A percentile compares a stretch with the other conserved stretches of the same genome.
These are phyloP conservation scores for Phycomyces blakesleeanus DNA, from an alignment of 192 early-diverging fungal species.

Conservation along the genomic window DNA sequence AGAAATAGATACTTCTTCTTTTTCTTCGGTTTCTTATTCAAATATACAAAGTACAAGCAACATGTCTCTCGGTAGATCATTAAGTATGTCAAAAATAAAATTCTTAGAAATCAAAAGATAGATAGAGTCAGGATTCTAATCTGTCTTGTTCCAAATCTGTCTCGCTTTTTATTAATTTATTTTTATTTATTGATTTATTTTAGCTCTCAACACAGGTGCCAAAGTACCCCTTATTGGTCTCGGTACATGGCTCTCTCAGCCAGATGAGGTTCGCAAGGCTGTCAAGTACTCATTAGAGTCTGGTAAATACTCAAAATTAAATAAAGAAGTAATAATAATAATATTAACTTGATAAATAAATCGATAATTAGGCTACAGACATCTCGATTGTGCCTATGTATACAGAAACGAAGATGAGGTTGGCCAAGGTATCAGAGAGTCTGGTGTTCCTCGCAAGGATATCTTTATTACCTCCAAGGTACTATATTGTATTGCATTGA, in stretches of 20 bases:
- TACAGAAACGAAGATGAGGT: conserved; percentile 79
- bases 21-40: conserved; percentile 1
- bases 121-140: background rate
- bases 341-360: background rate
- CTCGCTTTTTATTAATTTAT: too few species aligned
- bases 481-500: conserved; percentile 21
- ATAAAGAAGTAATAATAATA: background rate
- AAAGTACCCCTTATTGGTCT: conserved; percentile 61
- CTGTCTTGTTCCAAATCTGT: background rate
- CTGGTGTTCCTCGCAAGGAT: conserved; percentile 60
- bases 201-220: conserved; percentile 59
- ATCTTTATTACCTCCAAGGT: conserved; percentile 74
- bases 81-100: conserved; percentile 10
- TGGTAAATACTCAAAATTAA: background rate
- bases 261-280: conserved; percentile 53
- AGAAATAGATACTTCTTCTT: too few species aligned
- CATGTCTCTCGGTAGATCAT: conserved; percentile 33
- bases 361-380: conserved; percentile 54
- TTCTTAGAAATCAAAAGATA: background rate
- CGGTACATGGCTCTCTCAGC: conserved; percentile 60
- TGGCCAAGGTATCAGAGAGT: conserved; percentile 62
- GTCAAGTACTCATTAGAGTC: conserved; percentile 58
- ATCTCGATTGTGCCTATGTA: conserved; percentile 64
- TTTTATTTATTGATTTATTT: background rate
- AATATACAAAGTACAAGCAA: conserved; percentile 11